Evolutionary conservation across 2,329 filamentous ascomycete species (phyloP).

Genomic region (Scolecobasidium constrictum): DNA sequence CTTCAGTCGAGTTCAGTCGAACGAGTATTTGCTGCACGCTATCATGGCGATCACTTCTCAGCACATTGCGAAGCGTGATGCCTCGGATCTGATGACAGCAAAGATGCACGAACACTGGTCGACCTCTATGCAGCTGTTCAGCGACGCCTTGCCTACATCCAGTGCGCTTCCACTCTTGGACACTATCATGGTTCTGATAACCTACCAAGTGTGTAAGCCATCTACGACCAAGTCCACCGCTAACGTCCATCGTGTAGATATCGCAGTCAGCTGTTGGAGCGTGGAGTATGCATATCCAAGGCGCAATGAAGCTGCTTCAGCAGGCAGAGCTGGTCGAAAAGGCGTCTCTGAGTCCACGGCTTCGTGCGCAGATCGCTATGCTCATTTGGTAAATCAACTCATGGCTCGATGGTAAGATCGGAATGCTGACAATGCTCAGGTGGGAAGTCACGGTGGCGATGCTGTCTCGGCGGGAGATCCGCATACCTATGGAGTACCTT

Average conservation of each 20-base stretch:
- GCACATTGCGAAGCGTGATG: background rate
- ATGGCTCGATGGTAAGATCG: no score
- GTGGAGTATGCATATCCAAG: slow-evolving; percentile 2
- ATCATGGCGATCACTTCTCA: background rate
- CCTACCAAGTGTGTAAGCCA: background rate
- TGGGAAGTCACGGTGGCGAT: slow-evolving; percentile 3
- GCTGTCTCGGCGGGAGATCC: background rate
- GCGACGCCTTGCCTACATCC: background rate
- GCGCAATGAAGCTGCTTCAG: background rate
- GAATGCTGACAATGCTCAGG: no score
- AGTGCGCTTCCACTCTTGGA: background rate
- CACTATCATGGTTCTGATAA: slow-evolving; percentile 1
- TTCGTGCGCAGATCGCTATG: slow-evolving; percentile 1
- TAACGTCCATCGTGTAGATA: background rate
- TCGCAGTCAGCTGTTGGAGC: background rate
- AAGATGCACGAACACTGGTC: background rate
- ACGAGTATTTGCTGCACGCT: background rate
- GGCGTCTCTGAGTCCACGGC: background rate
- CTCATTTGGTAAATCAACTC: slow-evolving; percentile 4
- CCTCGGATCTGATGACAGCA: background rate
- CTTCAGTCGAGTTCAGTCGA: background rate
- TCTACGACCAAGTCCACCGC: background rate
- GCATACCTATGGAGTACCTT: background rate
- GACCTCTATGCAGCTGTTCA: background rate
- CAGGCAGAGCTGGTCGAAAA: background rate